A percentile compares a stretch with the other conserved stretches of the same genome.
phyloP scores from a whole-genome alignment of 1,284 basidiomycete species.

The Cutaneotrichosporon cavernicola region DNA sequence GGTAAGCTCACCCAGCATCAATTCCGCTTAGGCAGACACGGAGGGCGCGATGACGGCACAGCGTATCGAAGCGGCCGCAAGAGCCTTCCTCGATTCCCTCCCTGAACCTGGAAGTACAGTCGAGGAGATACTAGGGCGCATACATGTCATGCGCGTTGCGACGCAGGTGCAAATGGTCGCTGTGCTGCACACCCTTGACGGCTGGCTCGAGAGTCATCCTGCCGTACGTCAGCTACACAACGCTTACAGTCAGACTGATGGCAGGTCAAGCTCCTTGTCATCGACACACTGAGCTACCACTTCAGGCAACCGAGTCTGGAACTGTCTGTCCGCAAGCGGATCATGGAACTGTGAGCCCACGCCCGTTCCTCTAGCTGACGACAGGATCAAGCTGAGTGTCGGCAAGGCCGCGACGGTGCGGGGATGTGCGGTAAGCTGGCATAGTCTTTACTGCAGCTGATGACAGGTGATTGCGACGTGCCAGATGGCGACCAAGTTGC shows the following conservation, averaged over 20 bases:
- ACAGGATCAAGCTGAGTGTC: constrained; percentile 46
- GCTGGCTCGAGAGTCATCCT: constrained; percentile 46
- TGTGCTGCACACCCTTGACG: constrained; percentile 45
- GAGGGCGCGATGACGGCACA: constrained; percentile 46
- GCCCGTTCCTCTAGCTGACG: background rate
- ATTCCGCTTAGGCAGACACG: constrained; percentile 37
- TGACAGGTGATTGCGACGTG: constrained; percentile 45
- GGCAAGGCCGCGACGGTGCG: constrained; percentile 43
- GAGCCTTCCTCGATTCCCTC: constrained; percentile 17
- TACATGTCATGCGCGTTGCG: constrained; percentile 46
- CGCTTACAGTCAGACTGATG: background rate
- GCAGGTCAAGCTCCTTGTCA: constrained; percentile 49
- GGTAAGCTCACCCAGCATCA: constrained; percentile 28
- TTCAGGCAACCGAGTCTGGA: constrained; percentile 50
- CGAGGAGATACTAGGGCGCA: constrained; percentile 32
- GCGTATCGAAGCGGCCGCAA: constrained; percentile 34
- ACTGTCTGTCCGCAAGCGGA: constrained; percentile 30
- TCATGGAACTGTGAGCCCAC: constrained; percentile 45
- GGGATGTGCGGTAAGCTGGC: constrained; percentile 41
- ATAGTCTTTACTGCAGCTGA: constrained; percentile 5
- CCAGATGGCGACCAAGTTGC: constrained; percentile 52
- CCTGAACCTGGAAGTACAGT: background rate
- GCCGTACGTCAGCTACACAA: constrained; percentile 30
- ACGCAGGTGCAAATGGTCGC: constrained; percentile 51
- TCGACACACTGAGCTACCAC: constrained; percentile 52